Evolutionary conservation across 805 yeast genomes (phyloP), one percentile per base, ranked within the genome.

Genomic region (Candida boidinii): DNA sequence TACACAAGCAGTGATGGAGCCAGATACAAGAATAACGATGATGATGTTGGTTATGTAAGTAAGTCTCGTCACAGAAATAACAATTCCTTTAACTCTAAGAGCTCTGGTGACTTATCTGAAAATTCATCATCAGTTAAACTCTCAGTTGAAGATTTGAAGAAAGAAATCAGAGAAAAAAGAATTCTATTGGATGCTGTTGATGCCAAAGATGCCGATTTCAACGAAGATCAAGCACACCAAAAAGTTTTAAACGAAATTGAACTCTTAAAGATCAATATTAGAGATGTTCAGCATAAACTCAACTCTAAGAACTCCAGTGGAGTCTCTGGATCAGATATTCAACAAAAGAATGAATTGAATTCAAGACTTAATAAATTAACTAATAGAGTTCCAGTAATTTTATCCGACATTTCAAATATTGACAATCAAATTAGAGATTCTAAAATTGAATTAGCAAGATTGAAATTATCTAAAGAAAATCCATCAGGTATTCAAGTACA

Each of bases 1-100:
- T 44, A 48, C 8, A 30, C 53, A 36, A 38, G 38, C 30, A 39
- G 44, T 27, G 76, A 58, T 39, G 76, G 74, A 3, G 60, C 80
- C 2, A 66, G 73, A 33, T 81, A 72, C 62, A 84, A 81, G 48
- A 82, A 85, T 51, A 77, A 87, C 49, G 95, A 82, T 45, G 72
- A 70, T 37, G 73, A 73, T 31, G 60, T 76, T 23, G 72, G 76
- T 2, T 87, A 87, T 42, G 75, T 74, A 17, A 52, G 59, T 30
- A 53, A 45, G 31, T 73, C 90, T 3, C 70, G 84, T 42, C 78
- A 85, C 49, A 71, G 77, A 44, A 29, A 37, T 4, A 41, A 30
- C 13, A 37, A 41, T 4, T 40, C 44, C 30, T 43, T 53, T 11
- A 37, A 40, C 7, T 23, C 24, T 6, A n/a, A n/a, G n/a, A n/a